Evolutionary conservation across 768 basidiomycete genomes (phyloP), one percentile per base, ranked within the genome.

Genomic region (Dictyophora rubrovolvata): DNA sequence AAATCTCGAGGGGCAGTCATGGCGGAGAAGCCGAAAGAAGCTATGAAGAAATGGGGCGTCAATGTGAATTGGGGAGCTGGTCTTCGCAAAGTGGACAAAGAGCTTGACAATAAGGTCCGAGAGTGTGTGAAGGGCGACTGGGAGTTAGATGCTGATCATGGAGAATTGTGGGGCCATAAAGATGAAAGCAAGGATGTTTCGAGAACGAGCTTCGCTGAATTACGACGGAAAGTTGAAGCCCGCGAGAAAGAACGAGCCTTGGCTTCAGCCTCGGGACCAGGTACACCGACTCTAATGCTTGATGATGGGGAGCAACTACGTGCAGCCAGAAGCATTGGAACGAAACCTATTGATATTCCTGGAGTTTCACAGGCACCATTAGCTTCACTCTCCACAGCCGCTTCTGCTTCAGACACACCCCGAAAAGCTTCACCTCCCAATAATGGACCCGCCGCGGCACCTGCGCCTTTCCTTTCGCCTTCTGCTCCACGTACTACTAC

Each of bases 21-120:
- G 21, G 75, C 74, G 2, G 93, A 94, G 70, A 94, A 92, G 68
- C 87, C 93, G 69, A 88, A 86, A 68, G 94, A 96, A 67, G 80
- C 88, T 9, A 86, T 96, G 78, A 84, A 86, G 60, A 95, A 95
- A 68, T 95, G 92, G 92, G 85, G 92, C n/a, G 55, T 56, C 8
- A 50, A 50, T 21, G 85, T 84, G 23, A 90, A 83, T 60, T 93
- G 90, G 86, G 56, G 48, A 14, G 28, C 12, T 12, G 56, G 48
- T 68, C 68, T 5, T 68, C 69, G 49, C 10, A 58, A 58, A 23
- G 4, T 2, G 12, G 50, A 51, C 28, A 75, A 80, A 50, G 77
- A 76, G 12, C 66, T 83, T 69, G 83, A 78, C 28, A 28, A 28
- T 72, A 85, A 81, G 69, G 48, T 35, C 4, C 48, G 48, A 36